phyloP scores from a whole-genome alignment of 768 basidiomycete species.

The Naganishia vishniacii region DNA sequence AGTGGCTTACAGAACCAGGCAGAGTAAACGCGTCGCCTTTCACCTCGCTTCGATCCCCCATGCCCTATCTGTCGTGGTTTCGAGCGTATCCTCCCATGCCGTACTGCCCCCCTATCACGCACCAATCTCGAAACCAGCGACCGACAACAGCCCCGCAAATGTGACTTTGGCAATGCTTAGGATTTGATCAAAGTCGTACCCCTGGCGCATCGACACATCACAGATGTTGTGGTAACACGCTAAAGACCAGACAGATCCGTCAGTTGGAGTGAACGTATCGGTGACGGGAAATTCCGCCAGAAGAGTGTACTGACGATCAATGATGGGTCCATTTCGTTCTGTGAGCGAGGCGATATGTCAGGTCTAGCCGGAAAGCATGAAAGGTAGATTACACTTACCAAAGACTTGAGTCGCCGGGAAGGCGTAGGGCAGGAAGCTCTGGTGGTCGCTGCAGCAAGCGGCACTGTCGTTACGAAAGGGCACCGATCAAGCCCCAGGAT shows the following conservation, averaged over 20 bases:
- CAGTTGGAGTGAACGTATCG: constrained; percentile 21
- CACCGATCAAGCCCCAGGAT: not conserved
- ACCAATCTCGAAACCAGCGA: constrained; percentile 52
- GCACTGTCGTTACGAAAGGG: constrained; percentile 44
- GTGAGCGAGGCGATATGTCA: constrained; percentile 4
- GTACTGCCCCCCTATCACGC: not conserved
- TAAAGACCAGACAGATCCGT: not conserved
- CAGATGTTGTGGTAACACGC: constrained; percentile 52
- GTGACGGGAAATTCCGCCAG: no score
- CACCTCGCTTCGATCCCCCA: no score
- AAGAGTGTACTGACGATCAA: constrained; percentile 52
- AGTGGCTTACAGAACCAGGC: no score
- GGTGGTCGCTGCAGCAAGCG: constrained; percentile 89
- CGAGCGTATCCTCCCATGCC: not conserved
- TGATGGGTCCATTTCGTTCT: constrained; percentile 77
- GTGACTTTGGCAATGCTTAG: constrained; percentile 81
- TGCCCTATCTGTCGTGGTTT: no score
- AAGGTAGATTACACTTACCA: constrained; percentile 39
- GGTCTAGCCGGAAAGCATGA: constrained; percentile 54
- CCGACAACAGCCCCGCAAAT: constrained; percentile 66
- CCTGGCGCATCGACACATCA: constrained; percentile 70
- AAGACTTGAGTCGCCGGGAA: constrained; percentile 83
- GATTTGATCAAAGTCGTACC: constrained; percentile 78
- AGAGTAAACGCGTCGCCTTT: no score
- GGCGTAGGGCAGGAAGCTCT: constrained; percentile 61